Percentiles rank a stretch among this genome's conserved stretches.
Evolutionary conservation across 2,329 filamentous ascomycete genomes (phyloP).

Genomic region (Neoscytalidium dimidiatum): DNA sequence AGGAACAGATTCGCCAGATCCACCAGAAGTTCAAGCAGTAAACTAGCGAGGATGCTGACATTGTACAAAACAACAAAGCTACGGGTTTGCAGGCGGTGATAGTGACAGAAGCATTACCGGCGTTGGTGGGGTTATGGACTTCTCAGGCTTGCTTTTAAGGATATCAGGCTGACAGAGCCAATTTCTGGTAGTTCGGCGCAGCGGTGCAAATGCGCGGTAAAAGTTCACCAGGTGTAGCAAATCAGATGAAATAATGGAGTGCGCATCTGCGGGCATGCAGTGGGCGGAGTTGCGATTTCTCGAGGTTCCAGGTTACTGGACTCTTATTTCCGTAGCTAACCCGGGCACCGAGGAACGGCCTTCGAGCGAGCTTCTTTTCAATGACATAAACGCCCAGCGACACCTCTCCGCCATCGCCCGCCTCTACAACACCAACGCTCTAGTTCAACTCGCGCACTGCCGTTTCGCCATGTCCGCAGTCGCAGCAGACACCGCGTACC

Average conservation of each 20-base stretch:
- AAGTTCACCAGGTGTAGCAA: slow-evolving; percentile 3
- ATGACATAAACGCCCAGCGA: slow-evolving; percentile 18
- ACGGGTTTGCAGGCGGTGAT: slow-evolving; percentile 3
- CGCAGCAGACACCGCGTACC: slow-evolving; percentile 40
- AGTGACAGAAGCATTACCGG: slow-evolving; percentile 2
- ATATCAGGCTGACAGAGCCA: slow-evolving; percentile 17
- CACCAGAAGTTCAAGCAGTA: slow-evolving; percentile 53
- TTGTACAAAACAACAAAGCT: slow-evolving; percentile 8
- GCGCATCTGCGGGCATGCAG: neutral
- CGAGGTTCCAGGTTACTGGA: neutral
- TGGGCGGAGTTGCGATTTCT: neutral
- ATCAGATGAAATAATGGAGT: neutral
- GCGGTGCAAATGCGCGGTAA: slow-evolving; percentile 8
- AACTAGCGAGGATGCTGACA: neutral
- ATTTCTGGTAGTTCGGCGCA: slow-evolving; percentile 14
- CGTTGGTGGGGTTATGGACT: slow-evolving; percentile 15
- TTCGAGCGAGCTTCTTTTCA: slow-evolving; percentile 15
- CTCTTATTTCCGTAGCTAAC: slow-evolving; percentile 9
- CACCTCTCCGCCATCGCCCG: slow-evolving; percentile 11
- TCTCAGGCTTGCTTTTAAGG: slow-evolving; percentile 16
- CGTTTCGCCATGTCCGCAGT: slow-evolving; percentile 23
- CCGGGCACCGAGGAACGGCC: slow-evolving; percentile 10
- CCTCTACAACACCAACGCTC: neutral
- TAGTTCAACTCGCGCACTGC: neutral
- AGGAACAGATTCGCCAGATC: slow-evolving; percentile 78